Percentiles rank a stretch among this genome's conserved stretches.
Evolutionary conservation across 352 stramenopile genomes (phyloP).

Genomic region (Blastocystis sp.): DNA sequence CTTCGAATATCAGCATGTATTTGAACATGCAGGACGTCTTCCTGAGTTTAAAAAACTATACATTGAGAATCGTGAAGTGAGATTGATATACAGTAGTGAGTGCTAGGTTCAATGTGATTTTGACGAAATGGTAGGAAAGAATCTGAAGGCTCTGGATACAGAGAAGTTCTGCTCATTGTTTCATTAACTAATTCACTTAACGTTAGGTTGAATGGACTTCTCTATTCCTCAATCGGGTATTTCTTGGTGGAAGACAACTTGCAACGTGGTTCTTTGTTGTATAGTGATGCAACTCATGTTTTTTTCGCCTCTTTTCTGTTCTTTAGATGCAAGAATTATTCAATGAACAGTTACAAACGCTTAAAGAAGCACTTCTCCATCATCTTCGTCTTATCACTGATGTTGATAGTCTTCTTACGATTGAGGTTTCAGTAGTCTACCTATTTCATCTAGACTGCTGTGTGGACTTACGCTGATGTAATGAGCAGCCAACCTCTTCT

Average conservation of each 20-base stretch:
- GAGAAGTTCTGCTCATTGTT: slow-evolving; percentile 17
- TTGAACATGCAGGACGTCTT: slow-evolving; percentile 20
- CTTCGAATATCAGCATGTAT: slow-evolving; percentile 58
- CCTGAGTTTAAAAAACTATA: slow-evolving; percentile 41
- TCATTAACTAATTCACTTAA: not conserved
- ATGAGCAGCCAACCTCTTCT: slow-evolving; percentile 46
- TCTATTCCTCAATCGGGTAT: slow-evolving; percentile 21
- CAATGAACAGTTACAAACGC: not conserved
- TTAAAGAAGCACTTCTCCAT: slow-evolving; percentile 40
- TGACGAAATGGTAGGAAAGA: not conserved
- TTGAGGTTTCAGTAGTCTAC: not conserved
- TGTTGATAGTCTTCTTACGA: slow-evolving; percentile 24
- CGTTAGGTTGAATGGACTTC: slow-evolving; percentile 27
- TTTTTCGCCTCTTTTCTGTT: not conserved
- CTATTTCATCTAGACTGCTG: not conserved
- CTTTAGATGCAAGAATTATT: slow-evolving; percentile 50
- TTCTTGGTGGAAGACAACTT: slow-evolving; percentile 59
- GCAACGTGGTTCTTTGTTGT: slow-evolving; percentile 49
- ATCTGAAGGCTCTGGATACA: slow-evolving; percentile 49
- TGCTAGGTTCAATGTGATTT: slow-evolving; percentile 35
- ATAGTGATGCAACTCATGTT: slow-evolving; percentile 29
- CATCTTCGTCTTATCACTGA: not conserved
- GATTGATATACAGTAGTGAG: not conserved
- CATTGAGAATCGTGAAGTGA: slow-evolving; percentile 26
- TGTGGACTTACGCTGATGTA: slow-evolving; percentile 48